A percentile compares a stretch with the other conserved stretches of the same genome.
These are phyloP conservation scores for Apiospora kogelbergensis DNA, from an alignment of 2,329 filamentous ascomycete species.

Conservation along the genomic window DNA sequence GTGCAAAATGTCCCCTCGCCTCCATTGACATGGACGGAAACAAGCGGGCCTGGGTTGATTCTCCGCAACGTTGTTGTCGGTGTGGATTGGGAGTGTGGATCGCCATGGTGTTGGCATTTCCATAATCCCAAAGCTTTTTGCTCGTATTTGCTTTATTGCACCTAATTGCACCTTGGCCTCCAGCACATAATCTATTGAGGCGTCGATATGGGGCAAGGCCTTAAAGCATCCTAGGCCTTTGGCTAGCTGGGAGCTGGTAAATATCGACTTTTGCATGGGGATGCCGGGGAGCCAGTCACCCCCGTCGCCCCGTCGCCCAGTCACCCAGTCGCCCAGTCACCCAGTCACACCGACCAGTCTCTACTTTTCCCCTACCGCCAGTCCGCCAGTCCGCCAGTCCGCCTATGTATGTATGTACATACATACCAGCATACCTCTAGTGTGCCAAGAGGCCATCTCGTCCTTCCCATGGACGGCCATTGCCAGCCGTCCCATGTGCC, in stretches of 20 bases:
- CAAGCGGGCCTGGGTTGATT: background rate
- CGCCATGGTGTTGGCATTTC: background rate
- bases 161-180: background rate
- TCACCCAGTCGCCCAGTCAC: too few species aligned
- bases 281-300: too few species aligned
- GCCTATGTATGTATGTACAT: too few species aligned
- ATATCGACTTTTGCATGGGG: background rate
- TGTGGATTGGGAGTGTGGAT: background rate
- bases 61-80: constrained; percentile 5
- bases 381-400: too few species aligned
- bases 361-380: too few species aligned
- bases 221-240: background rate
- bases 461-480: too few species aligned
- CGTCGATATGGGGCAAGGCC: background rate
- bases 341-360: too few species aligned
- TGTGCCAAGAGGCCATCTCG: background rate
- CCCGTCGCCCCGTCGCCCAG: too few species aligned
- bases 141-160: background rate
- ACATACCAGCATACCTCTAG: too few species aligned
- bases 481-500: background rate
- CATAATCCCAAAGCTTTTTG: background rate
- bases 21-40: background rate
- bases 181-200: background rate
- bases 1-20: background rate
- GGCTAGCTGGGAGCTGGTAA: background rate